Base-by-base conservation (phyloP, 2,329 filamentous ascomycete species). In the Westerdykella aurantiaca region DNA sequence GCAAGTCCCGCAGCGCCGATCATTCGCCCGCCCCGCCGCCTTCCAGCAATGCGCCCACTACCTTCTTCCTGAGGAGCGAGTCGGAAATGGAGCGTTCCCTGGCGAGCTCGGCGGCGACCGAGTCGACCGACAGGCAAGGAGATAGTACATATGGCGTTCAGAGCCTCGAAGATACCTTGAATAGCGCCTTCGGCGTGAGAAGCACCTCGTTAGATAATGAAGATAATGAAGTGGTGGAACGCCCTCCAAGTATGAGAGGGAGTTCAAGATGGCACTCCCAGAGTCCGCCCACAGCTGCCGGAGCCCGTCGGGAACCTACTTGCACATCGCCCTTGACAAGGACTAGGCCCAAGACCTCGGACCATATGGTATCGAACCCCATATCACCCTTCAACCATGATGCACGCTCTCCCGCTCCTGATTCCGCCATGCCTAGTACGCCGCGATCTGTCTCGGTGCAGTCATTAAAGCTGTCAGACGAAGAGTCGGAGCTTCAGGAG, bases 1-100 rank as follows among this genome's bases (percentile, higher is more conserved):
- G 63, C 49, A 69, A 68, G 60, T 60, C 66, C 41, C 66, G 63
- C 52, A 52, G 63, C 51, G 64, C 61, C 53, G 60, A 62, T 47
- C 39, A 37, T 31, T 41, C 50, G 46, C 47, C 55, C 40, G 46
- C 52, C 39, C 42, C 45, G 33, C 25, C 47, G 39, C 54, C 58
- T 34, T 58, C 58, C 41, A 62, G 54, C 52, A 51, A 61, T 44
- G 67, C 68, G 47, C 77, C 78, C 34, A 76, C 76, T 40, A 77
- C 76, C 41, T 82, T 82, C 70, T 81, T 82, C 61, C 68, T 83
- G 48, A 70, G 74, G 48, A 78, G 74, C 50, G 76, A 75, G 54
- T 68, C 71, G 45, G 72, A 76, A 41, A 62, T 75, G 53, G 70
- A 77, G 47, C 60, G 62, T 21, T 64, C 63, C 21, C 50, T 63